phyloP scores from a whole-genome alignment of 345 rosid species.

The Luvunga scandens region DNA sequence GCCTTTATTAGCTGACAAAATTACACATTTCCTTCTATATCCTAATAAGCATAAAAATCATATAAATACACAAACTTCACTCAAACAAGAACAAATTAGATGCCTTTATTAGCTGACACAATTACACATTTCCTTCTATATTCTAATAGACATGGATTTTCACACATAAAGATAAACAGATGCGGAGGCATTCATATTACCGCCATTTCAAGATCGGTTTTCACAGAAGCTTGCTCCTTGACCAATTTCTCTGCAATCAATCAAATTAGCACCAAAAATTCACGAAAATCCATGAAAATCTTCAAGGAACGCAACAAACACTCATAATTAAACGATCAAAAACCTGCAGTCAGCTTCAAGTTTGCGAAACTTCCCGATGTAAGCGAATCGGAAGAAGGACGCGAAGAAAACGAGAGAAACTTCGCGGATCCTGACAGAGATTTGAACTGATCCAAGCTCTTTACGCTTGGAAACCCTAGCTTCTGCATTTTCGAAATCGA shows the following conservation, averaged over 20 bases:
- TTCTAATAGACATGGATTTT: not conserved
- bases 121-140: not conserved
- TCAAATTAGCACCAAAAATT: conserved; percentile 22
- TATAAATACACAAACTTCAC: not conserved
- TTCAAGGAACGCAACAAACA: not conserved
- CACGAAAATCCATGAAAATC: conserved; percentile 12
- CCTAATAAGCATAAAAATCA: conserved; percentile 5
- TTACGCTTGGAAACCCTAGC: conserved; percentile 65
- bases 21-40: not conserved
- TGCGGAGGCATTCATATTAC: conserved; percentile 31
- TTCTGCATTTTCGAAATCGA: conserved; percentile 54
- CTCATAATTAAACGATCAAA: not conserved
- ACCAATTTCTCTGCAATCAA: conserved; percentile 70
- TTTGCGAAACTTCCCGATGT: conserved; percentile 69
- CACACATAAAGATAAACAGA: conserved; percentile 4
- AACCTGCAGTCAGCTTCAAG: conserved; percentile 89
- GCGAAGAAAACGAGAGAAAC: conserved; percentile 50
- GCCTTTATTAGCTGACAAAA: not conserved
- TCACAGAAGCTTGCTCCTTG: conserved; percentile 87
- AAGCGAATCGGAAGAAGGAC: conserved; percentile 47
- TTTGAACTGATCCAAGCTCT: conserved; percentile 60
- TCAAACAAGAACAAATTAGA: not conserved
- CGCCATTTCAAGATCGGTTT: conserved; percentile 84
- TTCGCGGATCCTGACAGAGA: conserved; percentile 51
- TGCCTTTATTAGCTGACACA: not conserved